Base-by-base conservation (phyloP, 257 asterid species). In the Phtheirospermum japonicum region DNA sequence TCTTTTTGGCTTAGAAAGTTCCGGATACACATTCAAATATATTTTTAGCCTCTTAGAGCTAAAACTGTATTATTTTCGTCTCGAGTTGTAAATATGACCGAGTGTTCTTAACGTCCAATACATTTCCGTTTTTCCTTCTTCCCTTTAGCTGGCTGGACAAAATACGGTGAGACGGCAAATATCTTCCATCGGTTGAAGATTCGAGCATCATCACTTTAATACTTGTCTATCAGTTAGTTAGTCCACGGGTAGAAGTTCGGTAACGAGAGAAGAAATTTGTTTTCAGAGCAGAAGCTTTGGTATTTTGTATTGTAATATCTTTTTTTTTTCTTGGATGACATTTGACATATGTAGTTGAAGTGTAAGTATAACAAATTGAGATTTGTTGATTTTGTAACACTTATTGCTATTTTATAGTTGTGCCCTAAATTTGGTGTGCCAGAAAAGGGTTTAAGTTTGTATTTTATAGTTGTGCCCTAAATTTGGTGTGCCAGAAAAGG, bases 21-120 rank as follows among this genome's bases (percentile, higher is more conserved):
- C 64, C 23, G 13, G 19, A 20, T 13, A 19, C 26, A 9, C 12
- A 61, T 45, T 30, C 68, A 20, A 48, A 3, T 9, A 30, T 19
- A n/a, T 51, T 31, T n/a, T 53, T 62, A 31, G 66, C 40, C 53
- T 59, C 52, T 30, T 62, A 16, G 64, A 36, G 42, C 42, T 36
- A 6, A 36, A 9, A 6, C 11, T 6, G 11, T 6, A 6, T 9
- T 36, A 36, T 36, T 42, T 4, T 4, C 28, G 28, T 23, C 28
- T 23, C 28, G 28, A 23, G 28, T 23, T 52, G 51, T 48, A 53
- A 37, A 50, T 61, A 61, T 33, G 64, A 60, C 37, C 37, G 16
- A 12, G 30, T 20, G 45, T 49, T 68, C 30, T 39, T 46, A 13
- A 9, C 28, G 34, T 3, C 64, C 13, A 13, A n/a, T 61, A 8